phyloP scores from a whole-genome alignment of 176 grass and related monocot genomes.

The Triticum turgidum region DNA sequence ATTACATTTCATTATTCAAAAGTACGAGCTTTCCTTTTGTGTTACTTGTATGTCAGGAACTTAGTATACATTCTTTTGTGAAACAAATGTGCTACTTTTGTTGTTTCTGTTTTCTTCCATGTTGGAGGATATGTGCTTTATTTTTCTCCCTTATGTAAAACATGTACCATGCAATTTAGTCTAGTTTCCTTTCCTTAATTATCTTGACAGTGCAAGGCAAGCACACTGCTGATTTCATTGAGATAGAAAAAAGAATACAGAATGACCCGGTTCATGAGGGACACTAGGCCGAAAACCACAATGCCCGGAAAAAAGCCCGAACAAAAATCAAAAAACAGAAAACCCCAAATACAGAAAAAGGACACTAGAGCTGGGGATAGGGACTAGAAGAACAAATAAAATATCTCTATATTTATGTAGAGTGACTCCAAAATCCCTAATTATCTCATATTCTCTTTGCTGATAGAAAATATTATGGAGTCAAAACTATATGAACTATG shows the following conservation, averaged over 20 bases:
- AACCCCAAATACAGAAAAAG: too few relatives aligned
- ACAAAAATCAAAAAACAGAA: too few relatives aligned
- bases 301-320: too few relatives aligned
- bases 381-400: too few relatives aligned
- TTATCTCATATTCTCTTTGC: not conserved
- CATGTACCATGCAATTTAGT: not conserved
- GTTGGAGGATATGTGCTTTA: not conserved
- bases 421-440: too few relatives aligned
- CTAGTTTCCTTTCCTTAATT: not conserved
- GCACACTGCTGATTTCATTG: too few relatives aligned
- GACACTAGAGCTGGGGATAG: too few relatives aligned
- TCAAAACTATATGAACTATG: not conserved
- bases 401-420: too few relatives aligned
- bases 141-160: not conserved
- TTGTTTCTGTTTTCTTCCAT: not conserved
- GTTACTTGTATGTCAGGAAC: not conserved
- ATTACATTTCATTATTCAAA: not conserved
- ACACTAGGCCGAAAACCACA: too few relatives aligned
- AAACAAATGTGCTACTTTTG: not conserved
- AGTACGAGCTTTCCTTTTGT: not conserved
- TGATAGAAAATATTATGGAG: not conserved
- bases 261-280: too few relatives aligned
- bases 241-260: too few relatives aligned
- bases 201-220: not conserved
- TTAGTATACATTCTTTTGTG: not conserved